Conservation (phyloP, 176 grass and related monocot species). For the Bromus sterilis region DNA sequence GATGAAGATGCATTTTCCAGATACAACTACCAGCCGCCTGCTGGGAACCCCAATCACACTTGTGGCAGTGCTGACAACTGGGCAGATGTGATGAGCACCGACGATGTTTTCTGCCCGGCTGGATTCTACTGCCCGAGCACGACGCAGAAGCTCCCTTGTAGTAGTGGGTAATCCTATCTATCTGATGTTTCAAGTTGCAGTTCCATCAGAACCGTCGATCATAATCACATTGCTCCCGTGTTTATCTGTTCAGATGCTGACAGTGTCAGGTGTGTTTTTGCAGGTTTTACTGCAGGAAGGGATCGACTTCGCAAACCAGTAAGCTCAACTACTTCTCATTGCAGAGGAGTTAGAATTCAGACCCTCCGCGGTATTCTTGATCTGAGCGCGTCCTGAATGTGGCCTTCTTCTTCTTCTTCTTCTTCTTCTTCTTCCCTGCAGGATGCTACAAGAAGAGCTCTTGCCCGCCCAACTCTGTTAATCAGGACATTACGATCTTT, state of each 20-base stretch:
- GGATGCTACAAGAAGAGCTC: conserved; percentile 81
- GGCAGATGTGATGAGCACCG: conserved; percentile 63
- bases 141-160: conserved; percentile 80
- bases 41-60: conserved; percentile 77
- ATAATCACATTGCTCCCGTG: background rate
- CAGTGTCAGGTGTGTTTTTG: background rate
- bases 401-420: background rate
- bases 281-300: conserved; percentile 93
- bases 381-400: background rate
- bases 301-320: conserved; percentile 68
- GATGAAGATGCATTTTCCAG: conserved; percentile 29
- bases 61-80: conserved; percentile 78
- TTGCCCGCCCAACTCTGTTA: conserved; percentile 69
- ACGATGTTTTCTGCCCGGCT: conserved; percentile 78
- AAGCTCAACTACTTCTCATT: conserved; percentile 27
- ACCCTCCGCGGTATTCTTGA: background rate
- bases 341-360: background rate
- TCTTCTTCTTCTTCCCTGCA: conserved; percentile 30
- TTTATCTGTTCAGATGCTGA: background rate
- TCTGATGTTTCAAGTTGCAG: conserved; percentile 28
- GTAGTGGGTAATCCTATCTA: conserved; percentile 95
- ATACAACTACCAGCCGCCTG: conserved; percentile 75
- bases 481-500: conserved; percentile 98
- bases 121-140: conserved; percentile 96
- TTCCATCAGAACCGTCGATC: background rate